Evolutionary conservation across 148 eudicot genomes (phyloP).

Genomic region (Tetragonia tetragonoides): DNA sequence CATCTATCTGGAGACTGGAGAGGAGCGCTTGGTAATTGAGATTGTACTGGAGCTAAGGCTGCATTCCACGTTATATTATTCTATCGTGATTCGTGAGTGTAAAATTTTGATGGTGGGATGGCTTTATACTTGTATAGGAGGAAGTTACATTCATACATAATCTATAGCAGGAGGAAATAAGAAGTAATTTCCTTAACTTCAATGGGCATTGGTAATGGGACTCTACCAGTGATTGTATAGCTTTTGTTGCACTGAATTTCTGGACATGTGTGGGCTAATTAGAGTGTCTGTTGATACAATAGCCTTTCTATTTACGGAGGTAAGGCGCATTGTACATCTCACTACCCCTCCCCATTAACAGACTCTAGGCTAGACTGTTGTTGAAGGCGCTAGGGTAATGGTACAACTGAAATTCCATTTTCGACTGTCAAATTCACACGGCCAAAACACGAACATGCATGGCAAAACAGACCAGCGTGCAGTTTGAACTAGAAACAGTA

Average conservation of each 20-base stretch:
- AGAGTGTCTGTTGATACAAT: too few species aligned
- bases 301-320: too few species aligned
- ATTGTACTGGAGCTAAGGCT: background rate
- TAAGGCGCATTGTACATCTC: too few species aligned
- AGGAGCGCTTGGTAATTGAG: background rate
- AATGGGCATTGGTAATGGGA: background rate
- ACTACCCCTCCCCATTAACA: too few species aligned
- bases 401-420: too few species aligned
- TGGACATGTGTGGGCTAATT: too few species aligned
- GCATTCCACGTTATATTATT: slow-evolving; percentile 21
- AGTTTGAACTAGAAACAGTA: too few species aligned
- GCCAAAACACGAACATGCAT: too few species aligned
- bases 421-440: too few species aligned
- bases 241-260: background rate
- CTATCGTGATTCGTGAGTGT: slow-evolving; percentile 10
- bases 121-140: slow-evolving; percentile 20
- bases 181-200: background rate
- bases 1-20: background rate
- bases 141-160: background rate
- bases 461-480: too few species aligned
- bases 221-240: background rate
- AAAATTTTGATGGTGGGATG: slow-evolving; percentile 15
- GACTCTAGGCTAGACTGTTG: too few species aligned
- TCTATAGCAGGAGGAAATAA: background rate
- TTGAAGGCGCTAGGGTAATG: too few species aligned